phyloP scores from a whole-genome alignment of 257 asterid species.

The Thymus mandschuricus region DNA sequence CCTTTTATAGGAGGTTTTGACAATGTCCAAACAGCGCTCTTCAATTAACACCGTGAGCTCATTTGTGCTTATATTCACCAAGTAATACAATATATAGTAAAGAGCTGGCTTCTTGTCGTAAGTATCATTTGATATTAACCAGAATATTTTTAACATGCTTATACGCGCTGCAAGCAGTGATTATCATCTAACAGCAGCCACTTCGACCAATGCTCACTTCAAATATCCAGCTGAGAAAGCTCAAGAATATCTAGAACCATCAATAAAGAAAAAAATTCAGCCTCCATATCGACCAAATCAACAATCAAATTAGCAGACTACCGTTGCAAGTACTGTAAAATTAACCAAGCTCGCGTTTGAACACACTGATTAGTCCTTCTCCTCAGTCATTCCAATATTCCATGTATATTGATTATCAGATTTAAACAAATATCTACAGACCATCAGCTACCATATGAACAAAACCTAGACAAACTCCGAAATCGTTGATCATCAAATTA shows the following conservation, averaged over 20 bases:
- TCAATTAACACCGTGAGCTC: slow-evolving; percentile 45
- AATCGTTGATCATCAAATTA: background rate
- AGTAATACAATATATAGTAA: slow-evolving; percentile 54
- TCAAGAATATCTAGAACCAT: background rate
- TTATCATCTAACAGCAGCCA: slow-evolving; percentile 65
- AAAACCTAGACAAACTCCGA: too few relatives aligned
- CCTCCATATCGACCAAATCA: background rate
- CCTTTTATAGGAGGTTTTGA: slow-evolving; percentile 58
- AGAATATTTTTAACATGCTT: slow-evolving; percentile 80
- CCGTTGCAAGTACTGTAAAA: background rate
- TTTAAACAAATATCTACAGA: background rate
- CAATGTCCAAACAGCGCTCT: slow-evolving; percentile 63
- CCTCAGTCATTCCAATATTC: background rate
- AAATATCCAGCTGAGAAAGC: slow-evolving; percentile 28
- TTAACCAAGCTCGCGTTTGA: background rate
- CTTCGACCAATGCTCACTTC: slow-evolving; percentile 28
- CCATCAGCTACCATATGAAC: background rate
- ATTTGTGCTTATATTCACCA: slow-evolving; percentile 48
- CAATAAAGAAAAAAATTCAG: background rate
- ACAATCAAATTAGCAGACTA: background rate
- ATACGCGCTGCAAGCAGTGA: slow-evolving; percentile 75
- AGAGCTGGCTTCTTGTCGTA: slow-evolving; percentile 61
- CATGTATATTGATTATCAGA: background rate
- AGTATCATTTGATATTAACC: slow-evolving; percentile 56
- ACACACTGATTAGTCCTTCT: background rate